Conservation (phyloP, 2,329 filamentous ascomycete species). For the Didymella segeticola region DNA sequence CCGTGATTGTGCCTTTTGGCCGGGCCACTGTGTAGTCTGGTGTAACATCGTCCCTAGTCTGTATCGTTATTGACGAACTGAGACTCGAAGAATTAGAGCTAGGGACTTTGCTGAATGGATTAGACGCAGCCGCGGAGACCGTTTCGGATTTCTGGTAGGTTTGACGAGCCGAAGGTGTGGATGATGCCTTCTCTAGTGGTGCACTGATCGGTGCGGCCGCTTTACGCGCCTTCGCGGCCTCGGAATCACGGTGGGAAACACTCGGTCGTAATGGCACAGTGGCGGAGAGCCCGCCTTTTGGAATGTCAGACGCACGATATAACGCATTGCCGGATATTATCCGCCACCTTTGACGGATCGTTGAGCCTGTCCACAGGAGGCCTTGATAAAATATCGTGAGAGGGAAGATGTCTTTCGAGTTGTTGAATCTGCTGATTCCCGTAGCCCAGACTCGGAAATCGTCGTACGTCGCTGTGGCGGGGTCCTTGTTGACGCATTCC, state of each 20-base stretch:
- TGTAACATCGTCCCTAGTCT: conserved; percentile 29
- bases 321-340: conserved; percentile 34
- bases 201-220: conserved; percentile 10
- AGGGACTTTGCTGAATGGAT: conserved; percentile 20
- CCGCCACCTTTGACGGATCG: conserved; percentile 38
- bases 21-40: conserved; percentile 38
- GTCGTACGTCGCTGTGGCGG: conserved; percentile 33
- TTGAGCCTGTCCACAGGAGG: conserved; percentile 42
- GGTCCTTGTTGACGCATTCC: not conserved
- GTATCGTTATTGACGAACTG: conserved; percentile 30
- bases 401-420: conserved; percentile 55
- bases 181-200: not conserved
- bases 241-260: not conserved
- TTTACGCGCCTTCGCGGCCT: conserved; percentile 11
- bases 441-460: conserved; percentile 54
- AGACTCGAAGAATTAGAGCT: conserved; percentile 20
- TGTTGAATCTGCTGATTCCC: conserved; percentile 52
- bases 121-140: conserved; percentile 2
- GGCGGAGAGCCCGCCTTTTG: conserved; percentile 14
- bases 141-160: conserved; percentile 17
- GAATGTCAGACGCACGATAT: conserved; percentile 25
- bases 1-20: conserved; percentile 35
- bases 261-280: conserved; percentile 3
- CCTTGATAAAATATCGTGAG: conserved; percentile 47
- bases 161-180: not conserved